Conservation (phyloP, 768 basidiomycete genomes). For the Pleurotus giganteus region DNA sequence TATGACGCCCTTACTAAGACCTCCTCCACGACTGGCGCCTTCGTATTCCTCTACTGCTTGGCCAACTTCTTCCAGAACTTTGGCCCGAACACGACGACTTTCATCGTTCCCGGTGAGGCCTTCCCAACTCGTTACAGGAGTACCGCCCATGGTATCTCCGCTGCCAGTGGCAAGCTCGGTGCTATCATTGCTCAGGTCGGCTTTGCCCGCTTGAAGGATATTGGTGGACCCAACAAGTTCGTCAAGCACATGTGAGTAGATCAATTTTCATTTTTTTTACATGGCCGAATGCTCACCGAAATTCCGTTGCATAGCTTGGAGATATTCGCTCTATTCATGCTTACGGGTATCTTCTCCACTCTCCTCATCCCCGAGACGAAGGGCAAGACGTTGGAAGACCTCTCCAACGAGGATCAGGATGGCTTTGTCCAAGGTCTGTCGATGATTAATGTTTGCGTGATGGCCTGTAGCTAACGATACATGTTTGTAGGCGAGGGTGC, state of each 20-base stretch:
- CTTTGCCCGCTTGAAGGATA: slow-evolving; percentile 66
- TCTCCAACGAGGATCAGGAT: slow-evolving; percentile 53
- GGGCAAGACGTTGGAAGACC: slow-evolving; percentile 46
- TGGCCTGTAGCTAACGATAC: background rate
- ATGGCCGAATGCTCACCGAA: background rate
- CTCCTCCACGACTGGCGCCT: slow-evolving; percentile 44
- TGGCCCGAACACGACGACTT: slow-evolving; percentile 79
- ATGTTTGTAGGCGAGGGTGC: background rate
- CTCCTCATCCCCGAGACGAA: slow-evolving; percentile 64
- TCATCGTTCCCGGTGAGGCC: slow-evolving; percentile 76
- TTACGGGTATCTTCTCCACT: slow-evolving; percentile 64
- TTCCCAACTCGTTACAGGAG: slow-evolving; percentile 91
- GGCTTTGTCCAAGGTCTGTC: slow-evolving; percentile 32
- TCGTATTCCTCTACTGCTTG: slow-evolving; percentile 82
- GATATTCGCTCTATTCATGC: slow-evolving; percentile 67
- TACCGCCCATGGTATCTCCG: slow-evolving; percentile 81
- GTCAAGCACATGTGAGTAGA: slow-evolving; percentile 65
- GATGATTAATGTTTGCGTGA: background rate
- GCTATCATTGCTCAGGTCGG: slow-evolving; percentile 81
- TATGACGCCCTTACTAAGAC: slow-evolving; percentile 56
- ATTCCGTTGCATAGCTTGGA: slow-evolving; percentile 36
- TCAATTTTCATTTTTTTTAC: slow-evolving; percentile 17
- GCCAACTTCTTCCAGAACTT: slow-evolving; percentile 92
- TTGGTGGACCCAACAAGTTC: slow-evolving; percentile 61
- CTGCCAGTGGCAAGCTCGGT: slow-evolving; percentile 80